Base-by-base conservation (phyloP, 2,329 filamentous ascomycete species). In the Diaporthe batatas region DNA sequence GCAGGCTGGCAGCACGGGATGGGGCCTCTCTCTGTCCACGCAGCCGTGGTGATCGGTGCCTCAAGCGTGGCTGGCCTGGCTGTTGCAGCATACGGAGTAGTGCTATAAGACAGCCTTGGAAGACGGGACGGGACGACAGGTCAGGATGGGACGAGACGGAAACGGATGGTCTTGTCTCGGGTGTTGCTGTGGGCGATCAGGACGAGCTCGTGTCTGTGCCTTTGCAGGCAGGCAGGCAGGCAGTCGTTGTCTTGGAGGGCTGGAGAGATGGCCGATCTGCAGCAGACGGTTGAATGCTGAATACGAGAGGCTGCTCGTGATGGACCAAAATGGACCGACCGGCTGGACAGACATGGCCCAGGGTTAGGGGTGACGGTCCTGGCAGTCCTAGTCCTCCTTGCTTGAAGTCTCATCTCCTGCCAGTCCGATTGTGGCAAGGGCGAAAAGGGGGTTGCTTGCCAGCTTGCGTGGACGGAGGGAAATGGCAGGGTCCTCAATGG, bases 391-490 rank as follows among this genome's bases (percentile, higher is more conserved):
- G 34, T 29, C 29, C 29, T 29, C 5, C 5, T 29, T 5, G 29
- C 34, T 36, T 42, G 39, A 18, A 18, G 39, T 59, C 57, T 65
- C 62, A 65, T 65, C 39, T 42, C 12, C 14, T 6, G 25, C 21
- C 59, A 49, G 59, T 65, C 59, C 62, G 21, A 36, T 65, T 65
- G 62, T 65, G 62, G 62, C 62, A 65, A 65, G 51, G 44, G 44
- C 42, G 62, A 65, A 65, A 65, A 65, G 62, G 62, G 59, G 62
- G 62, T 34, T 65, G 62, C 62, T 65, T 65, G 44, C 62, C 23
- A 51, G 62, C 62, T 65, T 65, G 44, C 62, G 44, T 51, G 62
- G 44, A 65, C 25, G 57, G 44, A 16, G 59, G 59, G 6, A 49
- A 23, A n/a, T 18, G 58, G 18, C 29, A 51, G 62, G 62, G n/a